Evolutionary conservation across 2,329 filamentous ascomycete species (phyloP).

Genomic region (Teratosphaeria nubilosa): DNA sequence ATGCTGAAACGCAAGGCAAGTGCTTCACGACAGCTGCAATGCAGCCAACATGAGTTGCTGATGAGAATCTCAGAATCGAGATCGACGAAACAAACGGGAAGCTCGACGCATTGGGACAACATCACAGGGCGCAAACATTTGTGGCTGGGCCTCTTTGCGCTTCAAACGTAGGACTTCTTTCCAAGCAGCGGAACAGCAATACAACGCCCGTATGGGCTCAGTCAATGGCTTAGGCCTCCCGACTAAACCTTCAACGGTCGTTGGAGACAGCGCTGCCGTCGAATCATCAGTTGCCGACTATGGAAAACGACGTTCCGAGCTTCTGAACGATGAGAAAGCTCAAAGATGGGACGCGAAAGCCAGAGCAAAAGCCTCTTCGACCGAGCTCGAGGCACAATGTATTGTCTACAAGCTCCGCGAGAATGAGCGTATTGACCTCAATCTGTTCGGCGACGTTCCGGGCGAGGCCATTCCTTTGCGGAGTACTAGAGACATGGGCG

Average conservation of each 20-base stretch:
- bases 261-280: conserved; percentile 1
- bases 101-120: neutral
- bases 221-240: neutral
- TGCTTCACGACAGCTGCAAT: neutral
- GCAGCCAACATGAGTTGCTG: neutral
- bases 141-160: neutral
- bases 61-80: neutral
- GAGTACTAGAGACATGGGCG: conserved; percentile 36
- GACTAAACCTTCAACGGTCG: neutral
- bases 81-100: neutral
- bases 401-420: conserved; percentile 33
- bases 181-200: neutral
- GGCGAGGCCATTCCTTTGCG: conserved; percentile 31
- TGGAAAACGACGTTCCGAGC: conserved; percentile 11
- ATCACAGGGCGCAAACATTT: neutral
- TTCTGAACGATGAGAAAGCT: conserved; percentile 24
- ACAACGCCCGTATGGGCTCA: neutral
- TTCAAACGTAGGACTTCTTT: neutral
- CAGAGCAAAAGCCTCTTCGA: conserved; percentile 13
- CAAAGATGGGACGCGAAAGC: conserved; percentile 29
- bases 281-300: conserved; percentile 12
- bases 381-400: conserved; percentile 22
- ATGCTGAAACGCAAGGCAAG: conserved; percentile 12
- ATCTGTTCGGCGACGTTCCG: conserved; percentile 33
- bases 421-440: conserved; percentile 28